phyloP scores from a whole-genome alignment of 108 stramenopile species.

The Fistulifera solaris region DNA sequence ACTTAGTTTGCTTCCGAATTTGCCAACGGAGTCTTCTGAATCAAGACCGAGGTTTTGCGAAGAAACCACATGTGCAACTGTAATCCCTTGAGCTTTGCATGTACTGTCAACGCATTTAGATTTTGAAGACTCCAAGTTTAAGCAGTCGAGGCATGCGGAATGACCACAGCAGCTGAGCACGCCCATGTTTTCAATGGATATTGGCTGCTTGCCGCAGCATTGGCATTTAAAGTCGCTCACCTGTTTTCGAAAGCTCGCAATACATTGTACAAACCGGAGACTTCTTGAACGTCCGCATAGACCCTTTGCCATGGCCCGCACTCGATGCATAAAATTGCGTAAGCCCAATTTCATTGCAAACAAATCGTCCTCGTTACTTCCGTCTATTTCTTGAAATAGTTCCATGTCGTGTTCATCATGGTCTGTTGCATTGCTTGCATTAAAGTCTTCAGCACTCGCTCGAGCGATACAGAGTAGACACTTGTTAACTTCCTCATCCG shows the following conservation, averaged over 20 bases:
- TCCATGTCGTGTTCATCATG: conserved; percentile 1
- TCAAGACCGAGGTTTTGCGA: conserved; percentile 7
- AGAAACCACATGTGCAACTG: conserved; percentile 10
- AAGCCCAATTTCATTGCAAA: conserved; percentile 21
- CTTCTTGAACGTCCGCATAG: conserved; percentile 27
- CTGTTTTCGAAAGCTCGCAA: conserved; percentile 12
- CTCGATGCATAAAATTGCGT: conserved; percentile 15
- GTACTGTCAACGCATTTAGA: conserved; percentile 18
- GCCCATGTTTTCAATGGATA: conserved; percentile 7
- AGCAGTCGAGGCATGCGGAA: conserved; percentile 17
- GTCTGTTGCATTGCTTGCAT: not conserved
- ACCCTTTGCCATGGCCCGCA: conserved; percentile 21
- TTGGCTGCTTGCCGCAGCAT: not conserved
- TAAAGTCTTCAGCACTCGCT: conserved; percentile 6
- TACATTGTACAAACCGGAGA: conserved; percentile 22
- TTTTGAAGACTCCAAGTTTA: conserved; percentile 10
- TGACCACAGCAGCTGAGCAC: conserved; percentile 32
- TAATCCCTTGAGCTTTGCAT: conserved; percentile 18
- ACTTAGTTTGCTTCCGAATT: conserved; percentile 27
- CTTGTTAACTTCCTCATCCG: conserved; percentile 25
- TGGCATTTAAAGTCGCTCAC: conserved; percentile 1
- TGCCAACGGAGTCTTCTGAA: conserved; percentile 5
- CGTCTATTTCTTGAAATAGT: not conserved
- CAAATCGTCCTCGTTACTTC: conserved; percentile 7
- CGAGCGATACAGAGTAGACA: not conserved